phyloP scores from a whole-genome alignment of 2,329 filamentous ascomycete species.

The Colletotrichum somersetense region DNA sequence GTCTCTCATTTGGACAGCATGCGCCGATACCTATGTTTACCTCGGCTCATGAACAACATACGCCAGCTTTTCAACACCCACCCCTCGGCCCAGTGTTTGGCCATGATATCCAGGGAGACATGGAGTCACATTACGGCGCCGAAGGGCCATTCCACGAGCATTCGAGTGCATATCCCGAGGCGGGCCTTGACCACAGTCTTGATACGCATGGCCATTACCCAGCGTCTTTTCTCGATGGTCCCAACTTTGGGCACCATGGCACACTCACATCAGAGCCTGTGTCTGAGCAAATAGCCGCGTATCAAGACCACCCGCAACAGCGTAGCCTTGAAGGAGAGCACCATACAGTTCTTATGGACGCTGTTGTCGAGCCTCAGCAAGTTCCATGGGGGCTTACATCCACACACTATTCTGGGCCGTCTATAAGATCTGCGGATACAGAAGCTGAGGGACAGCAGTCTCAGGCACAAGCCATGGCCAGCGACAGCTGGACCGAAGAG shows the following conservation, averaged over 20 bases:
- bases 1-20: slow-evolving; percentile 19
- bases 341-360: slow-evolving; percentile 30
- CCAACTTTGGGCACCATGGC: slow-evolving; percentile 19
- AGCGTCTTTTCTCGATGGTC: slow-evolving; percentile 25
- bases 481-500: slow-evolving; percentile 22
- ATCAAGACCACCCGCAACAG: slow-evolving; percentile 20
- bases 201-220: slow-evolving; percentile 25
- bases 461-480: slow-evolving; percentile 9
- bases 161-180: slow-evolving; percentile 28
- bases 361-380: slow-evolving; percentile 34
- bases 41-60: slow-evolving; percentile 25
- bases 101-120: slow-evolving; percentile 9
- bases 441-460: background rate
- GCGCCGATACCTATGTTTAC: slow-evolving; percentile 29
- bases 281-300: slow-evolving; percentile 11
- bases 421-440: background rate
- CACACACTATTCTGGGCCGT: slow-evolving; percentile 5
- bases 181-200: slow-evolving; percentile 23
- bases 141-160: slow-evolving; percentile 22
- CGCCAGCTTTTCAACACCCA: slow-evolving; percentile 30
- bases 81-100: slow-evolving; percentile 21
- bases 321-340: background rate
- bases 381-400: slow-evolving; percentile 38
- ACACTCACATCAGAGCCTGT: slow-evolving; percentile 11
- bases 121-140: slow-evolving; percentile 22